Percentiles rank a stretch among this genome's conserved stretches.
Evolutionary conservation across 2,329 filamentous ascomycete species (phyloP).

Genomic region (Aspergillus terreus): DNA sequence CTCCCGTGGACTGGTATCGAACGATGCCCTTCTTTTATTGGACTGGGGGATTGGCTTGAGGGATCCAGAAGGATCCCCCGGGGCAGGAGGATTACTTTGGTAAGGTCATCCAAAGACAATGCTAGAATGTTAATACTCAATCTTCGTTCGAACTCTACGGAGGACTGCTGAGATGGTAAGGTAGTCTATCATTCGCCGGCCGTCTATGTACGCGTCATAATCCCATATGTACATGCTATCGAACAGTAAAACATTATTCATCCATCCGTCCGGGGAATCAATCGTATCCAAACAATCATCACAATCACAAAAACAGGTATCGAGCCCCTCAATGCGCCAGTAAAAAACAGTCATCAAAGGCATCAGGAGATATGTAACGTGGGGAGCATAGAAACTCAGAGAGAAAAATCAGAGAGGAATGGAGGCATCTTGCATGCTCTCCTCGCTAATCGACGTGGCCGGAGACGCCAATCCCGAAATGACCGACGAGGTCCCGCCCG

Average conservation of each 20-base stretch:
- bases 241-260: conserved; percentile 7
- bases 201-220: conserved; percentile 16
- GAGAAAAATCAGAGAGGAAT: conserved; percentile 7
- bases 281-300: conserved; percentile 5
- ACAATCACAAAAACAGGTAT: conserved; percentile 1
- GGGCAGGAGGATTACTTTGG: too few species aligned
- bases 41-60: too few species aligned
- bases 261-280: conserved; percentile 18
- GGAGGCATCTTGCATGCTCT: conserved; percentile 24
- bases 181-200: conserved; percentile 3
- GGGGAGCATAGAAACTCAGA: neutral
- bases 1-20: too few species aligned
- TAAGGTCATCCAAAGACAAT: too few species aligned
- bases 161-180: too few species aligned
- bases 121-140: too few species aligned
- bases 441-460: conserved; percentile 33
- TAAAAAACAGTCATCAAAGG: conserved; percentile 11
- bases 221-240: conserved; percentile 11
- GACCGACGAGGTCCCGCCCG: conserved; percentile 30
- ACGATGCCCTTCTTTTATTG: too few species aligned
- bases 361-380: conserved; percentile 4
- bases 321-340: conserved; percentile 6
- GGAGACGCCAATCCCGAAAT: conserved; percentile 37
- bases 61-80: too few species aligned
- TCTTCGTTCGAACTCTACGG: too few species aligned